Conservation (phyloP, 2,329 filamentous ascomycete genomes). For the Fusarium sp. region DNA sequence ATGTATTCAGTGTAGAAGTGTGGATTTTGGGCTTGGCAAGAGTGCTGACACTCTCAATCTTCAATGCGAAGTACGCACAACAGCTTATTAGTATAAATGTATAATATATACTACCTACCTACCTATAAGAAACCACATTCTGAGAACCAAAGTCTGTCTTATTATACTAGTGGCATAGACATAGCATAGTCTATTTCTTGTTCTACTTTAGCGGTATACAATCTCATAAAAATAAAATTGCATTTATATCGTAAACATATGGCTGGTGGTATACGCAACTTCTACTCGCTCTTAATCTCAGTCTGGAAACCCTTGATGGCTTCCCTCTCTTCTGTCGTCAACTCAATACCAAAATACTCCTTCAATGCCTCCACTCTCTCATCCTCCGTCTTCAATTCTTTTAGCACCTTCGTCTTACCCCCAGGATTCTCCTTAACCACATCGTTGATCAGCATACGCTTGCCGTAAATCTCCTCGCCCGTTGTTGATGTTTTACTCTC, state of each 20-base stretch:
- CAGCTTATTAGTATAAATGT: too few species aligned
- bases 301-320: constrained; percentile 65
- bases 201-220: background rate
- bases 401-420: constrained; percentile 63
- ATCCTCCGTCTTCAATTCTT: constrained; percentile 62
- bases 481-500: constrained; percentile 57
- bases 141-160: too few species aligned
- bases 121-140: too few species aligned
- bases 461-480: constrained; percentile 63
- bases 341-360: constrained; percentile 65
- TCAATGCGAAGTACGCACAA: too few species aligned
- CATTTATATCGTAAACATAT: background rate
- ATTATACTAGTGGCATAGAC: background rate
- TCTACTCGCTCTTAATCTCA: constrained; percentile 54
- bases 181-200: too few species aligned
- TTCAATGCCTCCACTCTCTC: constrained; percentile 66
- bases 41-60: too few species aligned
- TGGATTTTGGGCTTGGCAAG: too few species aligned
- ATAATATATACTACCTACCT: too few species aligned
- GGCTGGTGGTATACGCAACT: constrained; percentile 3
- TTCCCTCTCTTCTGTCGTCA: constrained; percentile 63
- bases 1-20: too few species aligned
- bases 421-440: constrained; percentile 67
- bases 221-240: too few species aligned
- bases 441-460: constrained; percentile 64